These are phyloP conservation scores for Petunia hybrid DNA, from an alignment of 305 asterid species.

Conservation along the genomic window DNA sequence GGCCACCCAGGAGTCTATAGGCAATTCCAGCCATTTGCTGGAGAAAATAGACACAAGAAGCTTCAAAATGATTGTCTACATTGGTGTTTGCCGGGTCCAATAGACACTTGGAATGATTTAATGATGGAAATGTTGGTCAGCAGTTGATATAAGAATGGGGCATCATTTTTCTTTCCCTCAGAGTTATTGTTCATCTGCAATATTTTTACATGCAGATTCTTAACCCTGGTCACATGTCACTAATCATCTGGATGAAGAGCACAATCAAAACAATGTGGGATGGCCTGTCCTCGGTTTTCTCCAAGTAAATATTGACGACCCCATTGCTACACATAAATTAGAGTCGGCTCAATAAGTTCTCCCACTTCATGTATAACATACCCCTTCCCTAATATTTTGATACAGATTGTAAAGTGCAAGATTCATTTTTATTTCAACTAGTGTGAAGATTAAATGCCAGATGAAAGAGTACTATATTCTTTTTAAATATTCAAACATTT, in stretches of 20 bases:
- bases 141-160: neutral
- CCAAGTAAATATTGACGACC: neutral
- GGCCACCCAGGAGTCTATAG: conserved; percentile 82
- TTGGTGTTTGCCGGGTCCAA: conserved; percentile 94
- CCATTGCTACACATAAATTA: neutral
- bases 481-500: neutral
- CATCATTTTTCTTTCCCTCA: neutral
- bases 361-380: neutral
- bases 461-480: neutral
- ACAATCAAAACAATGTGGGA: neutral
- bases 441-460: no score
- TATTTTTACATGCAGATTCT: neutral
- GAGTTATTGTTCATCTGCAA: neutral
- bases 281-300: neutral
- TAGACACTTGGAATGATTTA: conserved; percentile 88
- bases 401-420: neutral
- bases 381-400: neutral
- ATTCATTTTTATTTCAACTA: neutral
- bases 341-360: neutral
- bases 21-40: conserved; percentile 61
- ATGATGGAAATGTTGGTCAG: conserved; percentile 60
- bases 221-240: no score
- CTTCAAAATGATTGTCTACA: conserved; percentile 85
- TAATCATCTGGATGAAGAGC: neutral
- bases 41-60: conserved; percentile 46